phyloP scores from a whole-genome alignment of 192 early-diverging fungal species.

The Diversispora eburnea region DNA sequence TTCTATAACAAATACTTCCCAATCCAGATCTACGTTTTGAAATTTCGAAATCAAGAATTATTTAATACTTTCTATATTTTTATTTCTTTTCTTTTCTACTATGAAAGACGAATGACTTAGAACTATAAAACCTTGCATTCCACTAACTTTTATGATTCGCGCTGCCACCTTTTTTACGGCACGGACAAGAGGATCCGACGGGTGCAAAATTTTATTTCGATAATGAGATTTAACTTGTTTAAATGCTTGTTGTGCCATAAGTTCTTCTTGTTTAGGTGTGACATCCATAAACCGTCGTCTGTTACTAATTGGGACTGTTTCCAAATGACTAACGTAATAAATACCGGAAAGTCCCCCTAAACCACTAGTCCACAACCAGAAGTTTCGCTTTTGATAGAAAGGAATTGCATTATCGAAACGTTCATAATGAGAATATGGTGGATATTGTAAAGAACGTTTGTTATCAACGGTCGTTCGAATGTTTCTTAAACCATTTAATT shows the following conservation, averaged over 20 bases:
- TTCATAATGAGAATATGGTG: slow-evolving; percentile 2
- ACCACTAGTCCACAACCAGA: slow-evolving; percentile 27
- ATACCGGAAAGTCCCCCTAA: slow-evolving; percentile 41
- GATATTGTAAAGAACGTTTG: background rate
- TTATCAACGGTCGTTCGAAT: no score
- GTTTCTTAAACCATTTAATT: no score
- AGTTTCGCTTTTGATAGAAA: slow-evolving; percentile 18
- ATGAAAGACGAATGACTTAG: no score
- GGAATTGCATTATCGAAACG: background rate
- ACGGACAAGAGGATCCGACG: slow-evolving; percentile 52
- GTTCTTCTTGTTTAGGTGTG: slow-evolving; percentile 53
- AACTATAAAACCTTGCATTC: slow-evolving; percentile 47
- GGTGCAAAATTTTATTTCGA: slow-evolving; percentile 63
- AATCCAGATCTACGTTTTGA: slow-evolving; percentile 52
- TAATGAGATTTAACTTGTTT: slow-evolving; percentile 64
- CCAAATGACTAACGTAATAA: slow-evolving; percentile 71
- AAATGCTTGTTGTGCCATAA: slow-evolving; percentile 70
- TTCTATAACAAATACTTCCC: slow-evolving; percentile 92
- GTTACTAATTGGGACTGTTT: slow-evolving; percentile 67
- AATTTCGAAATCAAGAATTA: background rate
- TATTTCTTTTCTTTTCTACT: background rate
- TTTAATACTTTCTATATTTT: background rate
- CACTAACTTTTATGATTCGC: slow-evolving; percentile 66
- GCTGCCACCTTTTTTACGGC: slow-evolving; percentile 70
- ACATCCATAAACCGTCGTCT: slow-evolving; percentile 69